Conservation (phyloP, 2,329 filamentous ascomycete genomes). For the Arthrobotrys iridis region DNA sequence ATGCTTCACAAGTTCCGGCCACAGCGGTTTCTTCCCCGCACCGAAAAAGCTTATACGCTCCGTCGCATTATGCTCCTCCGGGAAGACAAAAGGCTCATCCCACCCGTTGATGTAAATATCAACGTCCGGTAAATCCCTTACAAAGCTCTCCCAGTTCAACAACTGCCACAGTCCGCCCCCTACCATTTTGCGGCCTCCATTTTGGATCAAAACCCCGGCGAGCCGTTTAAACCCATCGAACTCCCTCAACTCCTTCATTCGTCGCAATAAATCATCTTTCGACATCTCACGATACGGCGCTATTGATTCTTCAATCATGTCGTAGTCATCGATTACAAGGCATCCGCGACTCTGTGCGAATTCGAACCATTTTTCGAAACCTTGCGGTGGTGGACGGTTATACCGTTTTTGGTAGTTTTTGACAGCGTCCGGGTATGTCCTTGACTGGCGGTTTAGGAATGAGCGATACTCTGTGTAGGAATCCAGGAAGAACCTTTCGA, state of each 20-base stretch:
- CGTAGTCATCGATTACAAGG: conserved; percentile 67
- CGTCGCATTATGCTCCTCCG: not conserved
- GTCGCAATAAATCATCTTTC: conserved; percentile 9
- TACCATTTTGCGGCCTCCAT: not conserved
- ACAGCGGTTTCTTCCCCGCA: not conserved
- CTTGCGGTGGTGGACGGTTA: conserved; percentile 62
- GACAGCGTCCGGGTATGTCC: conserved; percentile 27
- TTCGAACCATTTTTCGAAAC: conserved; percentile 65
- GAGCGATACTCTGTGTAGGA: conserved; percentile 24
- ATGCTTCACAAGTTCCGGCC: conserved; percentile 6
- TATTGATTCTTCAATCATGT: conserved; percentile 62
- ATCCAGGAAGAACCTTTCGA: conserved; percentile 28
- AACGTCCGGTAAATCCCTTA: not conserved
- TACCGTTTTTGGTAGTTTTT: conserved; percentile 64
- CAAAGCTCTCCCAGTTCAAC: not conserved
- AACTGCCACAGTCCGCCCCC: not conserved
- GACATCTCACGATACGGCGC: conserved; percentile 60
- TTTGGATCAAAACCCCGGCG: not conserved
- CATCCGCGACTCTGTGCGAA: conserved; percentile 63
- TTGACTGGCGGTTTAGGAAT: conserved; percentile 27
- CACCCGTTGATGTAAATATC: conserved; percentile 11
- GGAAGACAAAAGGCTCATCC: conserved; percentile 56
- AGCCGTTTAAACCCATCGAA: not conserved
- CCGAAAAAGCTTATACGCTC: conserved; percentile 32
- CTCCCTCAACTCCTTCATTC: conserved; percentile 61